These are phyloP conservation scores for Dactylis glomerata DNA, from an alignment of 176 grass and related monocot species.

Conservation along the genomic window DNA sequence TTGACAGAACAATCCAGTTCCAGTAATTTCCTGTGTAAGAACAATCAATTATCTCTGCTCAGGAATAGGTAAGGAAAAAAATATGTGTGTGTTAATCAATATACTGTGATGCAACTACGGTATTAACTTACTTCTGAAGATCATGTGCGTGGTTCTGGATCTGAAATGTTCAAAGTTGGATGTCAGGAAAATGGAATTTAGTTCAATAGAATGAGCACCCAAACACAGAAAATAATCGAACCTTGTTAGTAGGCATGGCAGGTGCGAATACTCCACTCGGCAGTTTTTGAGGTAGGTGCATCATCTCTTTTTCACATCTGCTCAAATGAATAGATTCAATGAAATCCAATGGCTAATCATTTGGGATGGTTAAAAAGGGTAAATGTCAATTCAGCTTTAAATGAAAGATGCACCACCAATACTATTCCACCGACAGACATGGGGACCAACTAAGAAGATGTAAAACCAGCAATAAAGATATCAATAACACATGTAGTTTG, in stretches of 20 bases:
- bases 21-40: background rate
- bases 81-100: background rate
- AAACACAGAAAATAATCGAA: conserved; percentile 21
- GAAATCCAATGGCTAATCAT: background rate
- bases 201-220: background rate
- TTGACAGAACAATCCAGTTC: background rate
- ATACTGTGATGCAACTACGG: background rate
- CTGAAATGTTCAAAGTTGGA: conserved; percentile 46
- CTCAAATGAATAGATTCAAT: background rate
- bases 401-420: background rate
- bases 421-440: background rate
- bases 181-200: conserved; percentile 17
- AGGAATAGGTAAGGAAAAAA: background rate
- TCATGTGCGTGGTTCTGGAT: conserved; percentile 72
- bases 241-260: conserved; percentile 87
- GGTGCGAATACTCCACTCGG: conserved; percentile 58
- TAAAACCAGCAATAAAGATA: background rate
- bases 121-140: conserved; percentile 52
- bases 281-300: no score
- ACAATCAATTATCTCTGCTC: background rate
- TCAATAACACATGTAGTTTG: background rate
- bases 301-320: no score
- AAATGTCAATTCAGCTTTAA: background rate
- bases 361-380: background rate
- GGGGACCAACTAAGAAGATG: background rate